phyloP scores from a whole-genome alignment of 805 yeast species.

The Saccharomycopsis capsularis region DNA sequence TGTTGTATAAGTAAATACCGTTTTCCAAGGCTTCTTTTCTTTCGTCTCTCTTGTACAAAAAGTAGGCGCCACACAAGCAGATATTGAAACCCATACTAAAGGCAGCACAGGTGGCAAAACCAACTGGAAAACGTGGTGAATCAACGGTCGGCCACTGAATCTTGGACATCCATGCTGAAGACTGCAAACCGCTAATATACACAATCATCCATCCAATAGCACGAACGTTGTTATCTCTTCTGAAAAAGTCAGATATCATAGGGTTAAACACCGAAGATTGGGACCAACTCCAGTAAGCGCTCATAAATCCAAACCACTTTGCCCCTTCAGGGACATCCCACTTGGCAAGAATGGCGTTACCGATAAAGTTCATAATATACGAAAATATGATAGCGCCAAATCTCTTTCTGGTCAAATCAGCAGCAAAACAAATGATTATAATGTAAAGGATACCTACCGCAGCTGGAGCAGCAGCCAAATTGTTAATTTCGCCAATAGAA shows the following conservation, averaged over 20 bases:
- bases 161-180: slow-evolving; percentile 31
- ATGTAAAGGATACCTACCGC: slow-evolving; percentile 50
- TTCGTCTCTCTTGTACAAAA: slow-evolving; percentile 36
- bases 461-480: slow-evolving; percentile 49
- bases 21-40: slow-evolving; percentile 30
- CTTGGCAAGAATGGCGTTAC: slow-evolving; percentile 47
- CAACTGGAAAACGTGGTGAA: slow-evolving; percentile 48
- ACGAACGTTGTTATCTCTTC: slow-evolving; percentile 49
- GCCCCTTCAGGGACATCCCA: slow-evolving; percentile 55
- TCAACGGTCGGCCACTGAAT: slow-evolving; percentile 40
- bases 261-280: slow-evolving; percentile 57
- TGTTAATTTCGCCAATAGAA: slow-evolving; percentile 39
- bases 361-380: slow-evolving; percentile 45
- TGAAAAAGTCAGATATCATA: slow-evolving; percentile 49
- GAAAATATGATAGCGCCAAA: slow-evolving; percentile 50
- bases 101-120: slow-evolving; percentile 41
- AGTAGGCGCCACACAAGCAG: slow-evolving; percentile 27
- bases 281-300: slow-evolving; percentile 56
- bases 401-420: slow-evolving; percentile 43
- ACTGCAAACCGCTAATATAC: slow-evolving; percentile 43
- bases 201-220: slow-evolving; percentile 51
- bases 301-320: slow-evolving; percentile 58
- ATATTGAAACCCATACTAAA: slow-evolving; percentile 30
- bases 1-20: slow-evolving; percentile 28
- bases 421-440: slow-evolving; percentile 39